phyloP scores from a whole-genome alignment of 345 rosid genomes.

The Linum usitatissimum region DNA sequence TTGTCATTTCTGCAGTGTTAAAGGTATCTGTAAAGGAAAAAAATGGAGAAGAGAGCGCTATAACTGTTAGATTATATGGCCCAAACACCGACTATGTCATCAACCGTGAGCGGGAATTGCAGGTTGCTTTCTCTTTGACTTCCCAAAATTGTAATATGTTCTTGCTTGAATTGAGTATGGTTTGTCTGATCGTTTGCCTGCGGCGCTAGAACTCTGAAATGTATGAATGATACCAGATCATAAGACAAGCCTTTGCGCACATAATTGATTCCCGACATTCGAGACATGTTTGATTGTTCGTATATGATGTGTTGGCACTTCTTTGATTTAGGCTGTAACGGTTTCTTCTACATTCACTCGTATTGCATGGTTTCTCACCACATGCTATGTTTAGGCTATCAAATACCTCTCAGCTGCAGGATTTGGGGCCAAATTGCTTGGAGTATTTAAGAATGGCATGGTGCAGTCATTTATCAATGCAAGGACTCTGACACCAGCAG shows the following conservation, averaged over 20 bases:
- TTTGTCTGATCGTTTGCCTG: background rate
- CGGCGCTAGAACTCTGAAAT: background rate
- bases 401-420: constrained; percentile 93
- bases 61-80: constrained; percentile 83
- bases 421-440: constrained; percentile 93
- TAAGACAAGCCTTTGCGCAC: no score
- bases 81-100: constrained; percentile 89
- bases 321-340: background rate
- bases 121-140: constrained; percentile 26
- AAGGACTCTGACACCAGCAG: constrained; percentile 62
- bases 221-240: background rate
- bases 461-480: constrained; percentile 89
- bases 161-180: no score
- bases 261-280: background rate
- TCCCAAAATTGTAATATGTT: background rate
- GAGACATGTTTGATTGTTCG: background rate
- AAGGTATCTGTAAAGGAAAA: constrained; percentile 77
- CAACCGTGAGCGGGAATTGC: constrained; percentile 62
- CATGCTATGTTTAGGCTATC: constrained; percentile 52
- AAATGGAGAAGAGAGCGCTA: constrained; percentile 31
- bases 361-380: constrained; percentile 11
- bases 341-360: background rate
- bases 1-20: constrained; percentile 37
- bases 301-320: background rate
- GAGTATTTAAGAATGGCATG: constrained; percentile 89